phyloP scores from a whole-genome alignment of 192 early-diverging fungal genomes.

The Gigaspora rosea region DNA sequence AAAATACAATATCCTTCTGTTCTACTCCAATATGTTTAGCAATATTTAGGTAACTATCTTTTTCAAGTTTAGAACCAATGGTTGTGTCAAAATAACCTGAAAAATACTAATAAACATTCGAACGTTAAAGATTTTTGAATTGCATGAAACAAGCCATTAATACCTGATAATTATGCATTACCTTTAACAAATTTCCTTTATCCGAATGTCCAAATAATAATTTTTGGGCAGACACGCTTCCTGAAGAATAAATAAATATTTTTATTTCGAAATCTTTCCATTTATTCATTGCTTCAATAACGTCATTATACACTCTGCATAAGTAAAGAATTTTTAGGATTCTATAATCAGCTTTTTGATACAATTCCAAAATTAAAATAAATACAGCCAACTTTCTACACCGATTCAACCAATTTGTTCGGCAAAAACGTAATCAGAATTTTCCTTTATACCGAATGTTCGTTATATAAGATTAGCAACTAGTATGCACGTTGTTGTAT shows the following conservation, averaged over 20 bases:
- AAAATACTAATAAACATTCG: conserved; percentile 56
- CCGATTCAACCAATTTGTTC: no score
- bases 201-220: conserved; percentile 83
- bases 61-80: conserved; percentile 79
- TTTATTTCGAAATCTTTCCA: conserved; percentile 65
- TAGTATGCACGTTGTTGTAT: no score
- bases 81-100: conserved; percentile 90
- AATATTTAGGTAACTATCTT: conserved; percentile 76
- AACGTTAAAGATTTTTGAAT: not conserved
- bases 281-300: conserved; percentile 69
- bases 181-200: conserved; percentile 72
- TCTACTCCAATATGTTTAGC: conserved; percentile 61
- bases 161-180: conserved; percentile 32
- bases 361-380: no score
- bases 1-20: conserved; percentile 68
- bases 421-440: no score
- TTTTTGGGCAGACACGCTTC: conserved; percentile 92
- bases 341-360: no score
- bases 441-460: no score
- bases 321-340: no score
- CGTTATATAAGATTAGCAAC: no score
- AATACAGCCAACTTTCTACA: no score
- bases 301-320: conserved; percentile 82
- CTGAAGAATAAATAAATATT: conserved; percentile 96
- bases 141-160: not conserved